phyloP scores from a whole-genome alignment of 75 land plant genomes.

The Pseudotsuga menziesii region DNA sequence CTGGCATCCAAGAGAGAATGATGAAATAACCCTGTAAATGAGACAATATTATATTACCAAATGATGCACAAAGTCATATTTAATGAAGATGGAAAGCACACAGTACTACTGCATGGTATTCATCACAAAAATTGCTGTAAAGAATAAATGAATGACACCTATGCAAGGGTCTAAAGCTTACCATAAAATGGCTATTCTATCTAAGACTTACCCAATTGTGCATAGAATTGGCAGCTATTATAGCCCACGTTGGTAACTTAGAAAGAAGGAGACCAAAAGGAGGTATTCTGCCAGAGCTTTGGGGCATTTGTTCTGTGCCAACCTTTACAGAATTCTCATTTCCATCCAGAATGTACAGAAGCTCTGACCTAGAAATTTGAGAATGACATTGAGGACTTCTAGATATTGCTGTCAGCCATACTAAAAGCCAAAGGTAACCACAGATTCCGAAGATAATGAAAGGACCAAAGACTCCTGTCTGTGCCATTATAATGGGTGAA shows the following conservation, averaged over 20 bases:
- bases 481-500: constrained; percentile 74
- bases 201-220: constrained; percentile 81
- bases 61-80: background rate
- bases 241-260: constrained; percentile 86
- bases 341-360: constrained; percentile 47
- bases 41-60: background rate
- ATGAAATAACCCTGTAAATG: constrained; percentile 88
- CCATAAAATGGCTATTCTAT: background rate
- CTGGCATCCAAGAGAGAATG: constrained; percentile 95
- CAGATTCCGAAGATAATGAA: constrained; percentile 80
- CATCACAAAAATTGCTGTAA: background rate
- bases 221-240: constrained; percentile 84
- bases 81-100: background rate
- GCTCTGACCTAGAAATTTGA: constrained; percentile 63
- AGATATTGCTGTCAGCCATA: constrained; percentile 64
- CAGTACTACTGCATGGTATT: background rate
- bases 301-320: constrained; percentile 13
- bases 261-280: constrained; percentile 80
- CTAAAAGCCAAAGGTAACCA: constrained; percentile 78
- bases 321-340: background rate
- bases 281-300: constrained; percentile 32
- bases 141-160: background rate
- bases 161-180: background rate
- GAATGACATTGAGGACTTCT: constrained; percentile 61
- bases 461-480: constrained; percentile 75